Evolutionary conservation across 371 early-diverging fungal species (phyloP), one percentile per base, ranked within the genome.

Genomic region (Zychaea mexicana): DNA sequence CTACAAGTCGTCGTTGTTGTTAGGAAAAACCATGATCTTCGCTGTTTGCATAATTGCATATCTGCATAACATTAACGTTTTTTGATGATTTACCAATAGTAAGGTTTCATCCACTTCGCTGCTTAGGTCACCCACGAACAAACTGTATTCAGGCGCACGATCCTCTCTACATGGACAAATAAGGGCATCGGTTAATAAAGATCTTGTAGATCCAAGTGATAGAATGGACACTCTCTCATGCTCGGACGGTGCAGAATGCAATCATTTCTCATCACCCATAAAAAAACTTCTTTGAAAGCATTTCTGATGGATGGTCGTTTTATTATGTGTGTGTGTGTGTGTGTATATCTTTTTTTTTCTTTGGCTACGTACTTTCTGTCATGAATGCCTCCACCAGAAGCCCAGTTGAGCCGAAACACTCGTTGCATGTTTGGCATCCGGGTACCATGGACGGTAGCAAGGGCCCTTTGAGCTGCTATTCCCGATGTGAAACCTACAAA

Each of bases 51-150:
- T n/a, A n/a, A 52, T 27, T 49, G 21, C 33, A 32, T 13, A 15
- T 39, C 54, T 24, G 26, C 24, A 46, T 55, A 49, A 8, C 7
- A 19, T 7, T 45, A n/a, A 21, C 1, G n/a, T 7, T n/a, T 21
- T 46, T n/a, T 21, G 42, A 10, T 52, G 21, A 55, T 39, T 3
- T 84, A 92, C 94, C 83, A 92, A 69, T 10, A 95, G 79, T 75
- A 88, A 83, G 39, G 81, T 82, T 65, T 89, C 88, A 28, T 86
- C 89, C 1, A 92, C 88, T 49, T 93, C 91, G 33, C 86, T 85
- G 10, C 85, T 85, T 32, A 95, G 72, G 74, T 95, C 96, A 53
- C 96, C 96, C 27, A 95, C 94, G 83, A 94, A 95, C 38, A 94
- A 79, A 31, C 92, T 90, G 69, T 79, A 93, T 72, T 95, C 96